Conservation (phyloP, 2,329 filamentous ascomycete species). For the Colletotrichum somersetense region DNA sequence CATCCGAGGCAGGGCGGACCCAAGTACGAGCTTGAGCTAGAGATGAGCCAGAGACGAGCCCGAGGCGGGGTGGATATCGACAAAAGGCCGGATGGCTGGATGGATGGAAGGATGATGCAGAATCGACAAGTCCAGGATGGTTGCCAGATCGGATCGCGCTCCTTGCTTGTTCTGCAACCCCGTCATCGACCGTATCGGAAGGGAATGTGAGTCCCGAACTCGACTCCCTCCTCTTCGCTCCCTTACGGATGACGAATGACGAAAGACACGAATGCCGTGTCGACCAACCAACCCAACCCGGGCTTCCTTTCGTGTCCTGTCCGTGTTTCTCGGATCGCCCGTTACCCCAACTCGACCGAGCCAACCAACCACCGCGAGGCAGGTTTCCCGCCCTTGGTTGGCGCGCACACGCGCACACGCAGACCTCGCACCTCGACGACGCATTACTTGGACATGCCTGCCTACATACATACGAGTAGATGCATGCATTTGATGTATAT, state of each 20-base stretch:
- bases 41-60: background rate
- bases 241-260: background rate
- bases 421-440: background rate
- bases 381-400: background rate
- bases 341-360: background rate
- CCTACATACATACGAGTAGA: too few relatives aligned
- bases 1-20: background rate
- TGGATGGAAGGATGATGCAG: background rate
- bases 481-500: background rate
- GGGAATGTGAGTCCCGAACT: background rate
- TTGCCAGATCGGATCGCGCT: slow-evolving; percentile 1
- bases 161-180: background rate
- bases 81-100: background rate
- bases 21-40: background rate
- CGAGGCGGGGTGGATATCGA: background rate
- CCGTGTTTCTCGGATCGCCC: background rate
- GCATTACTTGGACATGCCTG: background rate
- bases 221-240: background rate
- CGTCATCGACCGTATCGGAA: background rate
- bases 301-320: background rate
- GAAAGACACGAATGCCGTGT: too few relatives aligned
- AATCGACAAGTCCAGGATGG: background rate
- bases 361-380: background rate
- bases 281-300: background rate
- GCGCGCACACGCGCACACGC: background rate